A percentile compares a stretch with the other conserved stretches of the same genome.
These are phyloP conservation scores for Lachnellula hyalina DNA, from an alignment of 2,329 filamentous ascomycete genomes.

Conservation along the genomic window DNA sequence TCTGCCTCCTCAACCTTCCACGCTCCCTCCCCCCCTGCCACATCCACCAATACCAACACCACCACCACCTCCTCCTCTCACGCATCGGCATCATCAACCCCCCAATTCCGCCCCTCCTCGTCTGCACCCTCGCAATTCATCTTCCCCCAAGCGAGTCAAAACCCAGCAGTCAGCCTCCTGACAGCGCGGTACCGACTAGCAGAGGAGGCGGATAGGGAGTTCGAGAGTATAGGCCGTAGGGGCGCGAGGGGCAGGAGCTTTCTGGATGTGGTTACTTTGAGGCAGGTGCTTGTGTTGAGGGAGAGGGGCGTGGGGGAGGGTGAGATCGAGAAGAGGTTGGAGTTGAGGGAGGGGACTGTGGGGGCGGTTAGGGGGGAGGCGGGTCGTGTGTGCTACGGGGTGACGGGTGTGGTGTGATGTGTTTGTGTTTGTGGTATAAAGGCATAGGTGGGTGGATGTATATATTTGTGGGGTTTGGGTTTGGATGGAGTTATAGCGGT, in stretches of 20 bases:
- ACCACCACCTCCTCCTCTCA: background rate
- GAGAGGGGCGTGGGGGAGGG: conserved; percentile 23
- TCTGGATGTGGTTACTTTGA: conserved; percentile 44
- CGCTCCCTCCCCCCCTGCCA: background rate
- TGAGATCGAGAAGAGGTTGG: conserved; percentile 36
- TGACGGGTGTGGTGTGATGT: background rate
- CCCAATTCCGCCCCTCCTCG: conserved; percentile 18
- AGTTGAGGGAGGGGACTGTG: conserved; percentile 40
- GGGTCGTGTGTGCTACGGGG: conserved; percentile 17
- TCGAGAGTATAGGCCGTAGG: conserved; percentile 36
- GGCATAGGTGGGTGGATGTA: no score
- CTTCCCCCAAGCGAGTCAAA: conserved; percentile 7
- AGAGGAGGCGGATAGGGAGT: conserved; percentile 54
- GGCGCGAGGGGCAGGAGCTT: conserved; percentile 37
- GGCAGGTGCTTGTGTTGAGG: conserved; percentile 43
- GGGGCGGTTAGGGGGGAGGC: conserved; percentile 27
- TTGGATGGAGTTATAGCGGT: background rate
- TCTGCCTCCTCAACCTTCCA: conserved; percentile 28
- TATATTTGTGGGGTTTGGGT: no score
- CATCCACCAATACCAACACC: background rate
- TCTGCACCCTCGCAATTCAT: conserved; percentile 22
- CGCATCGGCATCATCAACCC: background rate
- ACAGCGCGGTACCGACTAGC: conserved; percentile 51
- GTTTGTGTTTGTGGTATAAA: background rate
- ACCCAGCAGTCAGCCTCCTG: conserved; percentile 26